These are phyloP conservation scores for Sonneratia caseolaris DNA, from an alignment of 345 rosid genomes.

Conservation along the genomic window DNA sequence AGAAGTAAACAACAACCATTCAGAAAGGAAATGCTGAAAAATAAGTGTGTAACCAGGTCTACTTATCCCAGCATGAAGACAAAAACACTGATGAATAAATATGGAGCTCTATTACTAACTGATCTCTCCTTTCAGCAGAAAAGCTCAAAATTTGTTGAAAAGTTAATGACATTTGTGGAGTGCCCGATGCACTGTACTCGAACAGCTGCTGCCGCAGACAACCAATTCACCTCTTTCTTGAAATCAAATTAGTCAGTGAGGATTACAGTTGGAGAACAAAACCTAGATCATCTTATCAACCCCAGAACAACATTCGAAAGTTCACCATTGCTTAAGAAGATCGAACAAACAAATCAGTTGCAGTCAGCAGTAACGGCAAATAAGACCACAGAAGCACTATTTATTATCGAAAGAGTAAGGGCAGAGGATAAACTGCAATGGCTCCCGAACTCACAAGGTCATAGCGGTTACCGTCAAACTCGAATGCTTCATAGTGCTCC, in stretches of 20 bases:
- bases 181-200: no score
- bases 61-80: not conserved
- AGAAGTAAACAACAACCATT: not conserved
- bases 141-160: not conserved
- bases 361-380: not conserved
- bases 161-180: not conserved
- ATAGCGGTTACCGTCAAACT: constrained; percentile 61
- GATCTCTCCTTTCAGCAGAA: not conserved
- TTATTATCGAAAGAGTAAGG: not conserved
- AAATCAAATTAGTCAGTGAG: not conserved
- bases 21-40: not conserved
- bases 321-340: not conserved
- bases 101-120: not conserved
- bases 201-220: not conserved
- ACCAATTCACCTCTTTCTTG: not conserved
- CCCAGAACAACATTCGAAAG: not conserved
- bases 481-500: constrained; percentile 55
- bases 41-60: not conserved
- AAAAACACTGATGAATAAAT: no score
- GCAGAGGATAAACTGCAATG: not conserved
- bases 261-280: not conserved
- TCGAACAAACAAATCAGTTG: not conserved
- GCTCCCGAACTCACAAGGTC: constrained; percentile 51
- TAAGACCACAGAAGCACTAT: not conserved
- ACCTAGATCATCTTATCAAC: constrained; percentile 2